Conservation (phyloP, 129 eudicot genomes). For the Gnaphalium uliginosum region DNA sequence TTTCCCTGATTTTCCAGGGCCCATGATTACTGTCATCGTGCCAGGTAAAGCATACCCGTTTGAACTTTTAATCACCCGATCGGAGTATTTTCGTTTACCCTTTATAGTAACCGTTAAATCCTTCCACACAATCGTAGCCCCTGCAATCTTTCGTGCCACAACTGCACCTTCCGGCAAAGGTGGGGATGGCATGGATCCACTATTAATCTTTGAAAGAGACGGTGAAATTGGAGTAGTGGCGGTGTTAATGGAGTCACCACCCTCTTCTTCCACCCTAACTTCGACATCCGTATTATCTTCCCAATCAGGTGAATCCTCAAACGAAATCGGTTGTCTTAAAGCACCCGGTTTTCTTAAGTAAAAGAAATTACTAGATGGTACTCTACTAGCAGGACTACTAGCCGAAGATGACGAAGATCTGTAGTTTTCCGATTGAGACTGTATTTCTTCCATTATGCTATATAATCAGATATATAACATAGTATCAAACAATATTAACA, state of each 20-base stretch:
- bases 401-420: slow-evolving; percentile 94
- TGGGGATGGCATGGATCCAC: slow-evolving; percentile 82
- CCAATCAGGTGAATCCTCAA: slow-evolving; percentile 98
- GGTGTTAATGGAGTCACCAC: slow-evolving; percentile 67
- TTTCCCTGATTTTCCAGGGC: slow-evolving; percentile 95
- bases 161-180: slow-evolving; percentile 67
- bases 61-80: slow-evolving; percentile 78
- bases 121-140: slow-evolving; percentile 86
- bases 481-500: slow-evolving; percentile 5
- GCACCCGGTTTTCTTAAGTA: slow-evolving; percentile 88
- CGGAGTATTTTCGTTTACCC: slow-evolving; percentile 91
- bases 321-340: slow-evolving; percentile 77
- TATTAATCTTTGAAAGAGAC: slow-evolving; percentile 72
- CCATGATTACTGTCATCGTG: slow-evolving; percentile 98
- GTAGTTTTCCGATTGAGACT: slow-evolving; percentile 84
- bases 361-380: slow-evolving; percentile 84
- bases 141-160: slow-evolving; percentile 61
- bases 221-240: slow-evolving; percentile 75
- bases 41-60: slow-evolving; percentile 92
- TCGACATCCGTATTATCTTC: slow-evolving; percentile 83
- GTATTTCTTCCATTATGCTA: slow-evolving; percentile 85
- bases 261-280: slow-evolving; percentile 67
- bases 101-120: slow-evolving; percentile 84
- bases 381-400: slow-evolving; percentile 88
- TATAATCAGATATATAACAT: not conserved